Evolutionary conservation across 768 basidiomycete species (phyloP), one percentile per base, ranked within the genome.

Genomic region (Tylopilus cervinicoccineus): DNA sequence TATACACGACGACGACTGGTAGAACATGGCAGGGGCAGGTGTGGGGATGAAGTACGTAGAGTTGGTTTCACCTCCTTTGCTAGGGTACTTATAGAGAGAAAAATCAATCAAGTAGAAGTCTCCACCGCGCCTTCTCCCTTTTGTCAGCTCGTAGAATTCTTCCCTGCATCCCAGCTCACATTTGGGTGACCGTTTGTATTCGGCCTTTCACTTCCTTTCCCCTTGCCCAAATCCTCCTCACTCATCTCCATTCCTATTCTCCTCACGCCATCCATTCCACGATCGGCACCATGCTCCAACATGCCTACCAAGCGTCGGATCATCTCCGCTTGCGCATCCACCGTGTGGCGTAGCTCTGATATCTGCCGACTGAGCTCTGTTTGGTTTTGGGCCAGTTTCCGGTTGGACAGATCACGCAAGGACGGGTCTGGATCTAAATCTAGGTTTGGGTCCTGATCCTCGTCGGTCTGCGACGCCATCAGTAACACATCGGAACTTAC

Each of bases 301-400:
- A 49, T 26, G 47, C 48, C 43, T 5, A 67, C 47, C 28, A 66
- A 40, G 12, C 53, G 56, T 38, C 36, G 53, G 20, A 88, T 65
- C 62, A 86, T 58, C 57, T 69, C 69, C 4, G 79, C 78, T 54
- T 88, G 86, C 47, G 60, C 61, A 61, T 85, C 81, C n/a, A 87
- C 73, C 7, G 75, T 70, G 6, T 54, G 62, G 11, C 75, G 70
- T 34, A 88, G 68, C 47, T 83, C 81, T 9, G 71, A 65, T 38
- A 89, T 84, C 66, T 88, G 85, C 37, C 67, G 67, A 51, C 79
- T 80, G 34, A 89, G 68, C 63, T 83, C 84, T 9, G 76, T 76
- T 60, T 85, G 83, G 51, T 84, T 84, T 58, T 81, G 76, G 5
- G 80, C 81, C 2, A 84, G 70, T 56, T 84, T 85, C 28, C 75